Evolutionary conservation across 2,329 filamentous ascomycete species (phyloP).

Genomic region (Fusarium pseudocircinatum): DNA sequence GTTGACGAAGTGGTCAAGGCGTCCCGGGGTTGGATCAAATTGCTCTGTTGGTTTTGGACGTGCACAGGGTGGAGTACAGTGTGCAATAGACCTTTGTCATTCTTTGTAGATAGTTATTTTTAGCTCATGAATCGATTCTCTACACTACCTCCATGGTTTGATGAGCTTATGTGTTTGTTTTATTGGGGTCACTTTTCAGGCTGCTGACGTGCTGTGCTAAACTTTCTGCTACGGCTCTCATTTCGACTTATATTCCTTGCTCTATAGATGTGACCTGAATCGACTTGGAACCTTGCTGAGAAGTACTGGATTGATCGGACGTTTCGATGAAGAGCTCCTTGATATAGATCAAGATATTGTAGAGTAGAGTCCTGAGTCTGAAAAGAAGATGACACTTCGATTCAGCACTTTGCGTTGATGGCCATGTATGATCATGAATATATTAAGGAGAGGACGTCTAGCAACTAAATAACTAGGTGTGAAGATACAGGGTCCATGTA

Average conservation of each 20-base stretch:
- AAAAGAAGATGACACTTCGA: no score
- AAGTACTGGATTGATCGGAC: neutral
- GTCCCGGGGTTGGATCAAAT: rapidly evolving
- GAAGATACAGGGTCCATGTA: no score
- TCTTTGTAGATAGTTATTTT: neutral
- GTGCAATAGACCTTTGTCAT: neutral
- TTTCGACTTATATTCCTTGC: rapidly evolving
- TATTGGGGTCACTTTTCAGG: neutral
- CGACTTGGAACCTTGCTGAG: neutral
- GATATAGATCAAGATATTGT: rapidly evolving
- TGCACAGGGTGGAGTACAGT: neutral
- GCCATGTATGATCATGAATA: rapidly evolving
- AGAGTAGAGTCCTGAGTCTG: rapidly evolving
- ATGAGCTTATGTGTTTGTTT: neutral
- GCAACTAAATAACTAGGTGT: rapidly evolving
- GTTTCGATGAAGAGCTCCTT: no score
- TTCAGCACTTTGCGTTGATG: rapidly evolving
- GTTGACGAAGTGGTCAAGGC: neutral
- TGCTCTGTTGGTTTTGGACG: rapidly evolving
- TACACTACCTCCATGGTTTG: neutral
- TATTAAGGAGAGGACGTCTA: rapidly evolving
- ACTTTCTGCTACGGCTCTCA: rapidly evolving
- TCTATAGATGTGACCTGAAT: rapidly evolving
- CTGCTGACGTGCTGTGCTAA: neutral
- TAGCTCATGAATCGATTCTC: neutral